Evolutionary conservation across 176 grass and related monocot species (phyloP).

Genomic region (Ampelocalamus luodianensis): DNA sequence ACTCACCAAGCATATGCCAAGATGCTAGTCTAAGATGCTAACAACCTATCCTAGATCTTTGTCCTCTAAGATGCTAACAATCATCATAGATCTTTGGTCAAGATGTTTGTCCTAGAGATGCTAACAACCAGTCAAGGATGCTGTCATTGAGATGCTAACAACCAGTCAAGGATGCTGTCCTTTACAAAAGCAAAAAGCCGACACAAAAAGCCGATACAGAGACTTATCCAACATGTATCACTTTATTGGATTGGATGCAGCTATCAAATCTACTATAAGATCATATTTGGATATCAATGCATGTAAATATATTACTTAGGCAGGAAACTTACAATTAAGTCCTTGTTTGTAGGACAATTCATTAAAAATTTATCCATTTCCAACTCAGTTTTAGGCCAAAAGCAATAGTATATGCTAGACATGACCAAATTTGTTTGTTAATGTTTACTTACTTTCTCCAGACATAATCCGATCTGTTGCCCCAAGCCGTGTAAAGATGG

Average conservation of each 20-base stretch:
- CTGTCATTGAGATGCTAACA: too few species aligned
- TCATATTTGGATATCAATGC: background rate
- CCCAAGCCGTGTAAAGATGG: conserved; percentile 92
- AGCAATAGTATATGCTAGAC: conserved; percentile 17
- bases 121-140: too few species aligned
- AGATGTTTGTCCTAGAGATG: too few species aligned
- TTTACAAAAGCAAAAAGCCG: too few species aligned
- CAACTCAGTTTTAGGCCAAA: background rate
- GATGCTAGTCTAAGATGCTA: too few species aligned
- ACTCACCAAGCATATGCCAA: too few species aligned
- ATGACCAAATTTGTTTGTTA: conserved; percentile 13
- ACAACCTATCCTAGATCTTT: too few species aligned
- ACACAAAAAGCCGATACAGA: too few species aligned
- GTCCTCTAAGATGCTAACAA: too few species aligned
- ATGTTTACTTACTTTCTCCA: conserved; percentile 78
- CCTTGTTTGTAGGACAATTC: background rate
- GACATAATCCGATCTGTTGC: conserved; percentile 95
- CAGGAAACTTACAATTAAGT: background rate
- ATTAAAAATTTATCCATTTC: background rate
- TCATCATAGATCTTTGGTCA: too few species aligned
- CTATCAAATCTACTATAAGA: background rate
- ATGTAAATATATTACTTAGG: background rate
- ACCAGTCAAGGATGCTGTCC: too few species aligned
- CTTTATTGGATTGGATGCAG: background rate
- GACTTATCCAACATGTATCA: too few species aligned